Base-by-base conservation (phyloP, 345 rosid species). In the Diplotaxis tenuifolia region DNA sequence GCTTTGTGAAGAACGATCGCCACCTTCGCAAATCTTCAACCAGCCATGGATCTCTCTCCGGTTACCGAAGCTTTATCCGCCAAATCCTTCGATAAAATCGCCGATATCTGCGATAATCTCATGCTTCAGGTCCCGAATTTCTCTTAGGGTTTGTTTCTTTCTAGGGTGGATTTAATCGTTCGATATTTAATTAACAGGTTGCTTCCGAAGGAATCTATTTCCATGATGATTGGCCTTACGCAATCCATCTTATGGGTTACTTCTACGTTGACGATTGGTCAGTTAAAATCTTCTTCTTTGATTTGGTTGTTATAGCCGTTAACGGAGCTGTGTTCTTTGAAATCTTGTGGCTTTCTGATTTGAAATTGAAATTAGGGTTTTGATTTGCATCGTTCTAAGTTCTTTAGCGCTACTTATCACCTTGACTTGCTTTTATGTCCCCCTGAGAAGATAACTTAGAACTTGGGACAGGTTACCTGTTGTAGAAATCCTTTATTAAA, bases 191-290 rank as follows among this genome's bases (percentile, higher is more conserved):
- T 28, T 0, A 14, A 16, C 80, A 94, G 98, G 88, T 81, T 36
- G 83, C 97, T 0, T 79, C 88, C 5, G 95, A 91, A 47, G 96
- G 96, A 52, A 47, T 82, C 59, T 63, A 84, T 16, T 89, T 83
- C 73, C 93, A 87, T 60, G 93, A 83, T 64, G 93, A 94, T 14
- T 94, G 98, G 99, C 97, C 96, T 55, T 94, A 87, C 67, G 81
- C 81, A 3, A 82, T 93, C 72, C 96, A 87, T 80, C 91, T 91
- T 38, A 88, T 92, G 1, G 94, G 87, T 50, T 83, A 88, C 74
- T 68, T 86, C 45, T 92, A 88, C 78, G 80, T 69, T 4, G 78
- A 88, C 18, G 98, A 90, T 74, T 79, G 83, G 98, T 89, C 76
- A 72, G 83, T 56, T 52, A 16, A 16, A 21, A 32, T 0, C 50